phyloP scores from a whole-genome alignment of 176 grass and related monocot species.

The Phyllostachys edulis region DNA sequence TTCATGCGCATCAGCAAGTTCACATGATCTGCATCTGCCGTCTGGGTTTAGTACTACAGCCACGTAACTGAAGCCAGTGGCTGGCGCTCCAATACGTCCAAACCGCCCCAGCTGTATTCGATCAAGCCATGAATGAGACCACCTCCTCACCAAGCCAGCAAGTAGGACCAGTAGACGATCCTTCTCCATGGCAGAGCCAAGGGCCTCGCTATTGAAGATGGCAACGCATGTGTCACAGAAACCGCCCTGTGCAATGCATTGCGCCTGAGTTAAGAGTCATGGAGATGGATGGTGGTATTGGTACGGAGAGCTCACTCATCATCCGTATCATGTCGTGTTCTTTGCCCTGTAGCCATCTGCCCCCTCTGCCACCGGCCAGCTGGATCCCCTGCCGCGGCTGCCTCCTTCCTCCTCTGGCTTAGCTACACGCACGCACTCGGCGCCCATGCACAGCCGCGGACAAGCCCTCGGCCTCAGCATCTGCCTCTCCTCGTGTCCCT shows the following conservation, averaged over 20 bases:
- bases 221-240: conserved; percentile 27
- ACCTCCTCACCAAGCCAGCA: background rate
- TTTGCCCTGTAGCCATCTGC: conserved; percentile 25
- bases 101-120: conserved; percentile 41
- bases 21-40: conserved; percentile 38
- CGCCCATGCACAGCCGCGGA: conserved; percentile 27
- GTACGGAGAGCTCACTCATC: conserved; percentile 20
- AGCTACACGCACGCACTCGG: conserved; percentile 10
- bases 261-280: background rate
- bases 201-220: background rate
- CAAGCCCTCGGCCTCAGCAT: background rate
- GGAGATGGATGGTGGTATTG: background rate
- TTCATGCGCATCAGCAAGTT: background rate
- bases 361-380: conserved; percentile 41
- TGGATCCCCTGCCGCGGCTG: conserved; percentile 8
- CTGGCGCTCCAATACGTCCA: conserved; percentile 37
- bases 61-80: background rate
- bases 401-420: background rate
- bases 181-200: conserved; percentile 23
- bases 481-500: conserved; percentile 1
- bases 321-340: conserved; percentile 39
- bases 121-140: conserved; percentile 19
- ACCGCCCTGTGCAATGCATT: conserved; percentile 26
- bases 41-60: background rate
- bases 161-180: conserved; percentile 13